Conservation (phyloP, 1,139 yeast genomes). For the Lodderomyces oxycetoniae region DNA sequence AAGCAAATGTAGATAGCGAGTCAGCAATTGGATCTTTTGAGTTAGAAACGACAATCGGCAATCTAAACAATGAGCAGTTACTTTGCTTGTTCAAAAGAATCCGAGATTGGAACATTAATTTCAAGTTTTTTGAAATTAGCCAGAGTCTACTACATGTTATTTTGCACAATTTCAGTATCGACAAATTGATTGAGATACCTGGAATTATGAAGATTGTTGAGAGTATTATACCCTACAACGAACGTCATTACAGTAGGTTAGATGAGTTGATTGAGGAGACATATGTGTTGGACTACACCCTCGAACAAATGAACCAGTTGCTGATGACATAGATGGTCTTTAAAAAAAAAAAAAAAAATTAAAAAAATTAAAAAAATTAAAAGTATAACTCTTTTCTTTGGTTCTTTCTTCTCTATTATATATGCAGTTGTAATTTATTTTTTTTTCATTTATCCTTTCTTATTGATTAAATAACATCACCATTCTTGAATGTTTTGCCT, state of each 20-base stretch:
- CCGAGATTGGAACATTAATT: slow-evolving; percentile 94
- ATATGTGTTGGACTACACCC: slow-evolving; percentile 76
- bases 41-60: slow-evolving; percentile 61
- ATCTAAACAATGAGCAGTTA: slow-evolving; percentile 58
- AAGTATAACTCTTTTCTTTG: not conserved
- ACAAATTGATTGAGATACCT: slow-evolving; percentile 56
- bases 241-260: slow-evolving; percentile 73
- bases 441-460: not conserved
- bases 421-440: not conserved
- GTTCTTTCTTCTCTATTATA: not conserved
- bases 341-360: not conserved
- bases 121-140: slow-evolving; percentile 71
- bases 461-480: slow-evolving; percentile 28
- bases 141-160: slow-evolving; percentile 71
- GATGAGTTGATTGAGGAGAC: slow-evolving; percentile 83
- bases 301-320: slow-evolving; percentile 65
- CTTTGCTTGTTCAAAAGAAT: slow-evolving; percentile 61
- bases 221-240: slow-evolving; percentile 75
- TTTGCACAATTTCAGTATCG: slow-evolving; percentile 49
- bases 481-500: slow-evolving; percentile 46
- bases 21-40: slow-evolving; percentile 56
- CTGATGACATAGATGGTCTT: slow-evolving; percentile 1
- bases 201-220: slow-evolving; percentile 69
- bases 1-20: slow-evolving; percentile 38
- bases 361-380: not conserved